phyloP scores from a whole-genome alignment of 805 yeast genomes.

The Lipomyces kockii region DNA sequence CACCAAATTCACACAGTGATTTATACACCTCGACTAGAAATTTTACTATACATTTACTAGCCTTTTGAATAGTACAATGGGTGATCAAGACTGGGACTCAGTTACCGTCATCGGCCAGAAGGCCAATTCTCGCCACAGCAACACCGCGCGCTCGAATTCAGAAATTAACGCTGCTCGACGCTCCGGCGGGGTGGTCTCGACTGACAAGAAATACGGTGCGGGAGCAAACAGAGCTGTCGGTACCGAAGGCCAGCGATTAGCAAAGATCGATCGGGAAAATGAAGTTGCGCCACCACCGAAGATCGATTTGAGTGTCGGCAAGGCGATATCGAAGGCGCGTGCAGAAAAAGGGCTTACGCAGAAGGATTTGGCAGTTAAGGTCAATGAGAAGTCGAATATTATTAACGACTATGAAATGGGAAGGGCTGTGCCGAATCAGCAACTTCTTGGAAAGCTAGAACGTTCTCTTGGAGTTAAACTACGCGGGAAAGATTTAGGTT shows the following conservation, averaged over 20 bases:
- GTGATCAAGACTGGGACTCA: slow-evolving; percentile 77
- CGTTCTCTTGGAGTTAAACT: slow-evolving; percentile 92
- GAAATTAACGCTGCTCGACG: slow-evolving; percentile 94
- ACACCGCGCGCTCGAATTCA: slow-evolving; percentile 76
- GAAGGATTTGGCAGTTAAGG: slow-evolving; percentile 93
- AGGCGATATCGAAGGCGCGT: slow-evolving; percentile 82
- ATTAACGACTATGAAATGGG: slow-evolving; percentile 97
- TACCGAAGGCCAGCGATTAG: slow-evolving; percentile 92
- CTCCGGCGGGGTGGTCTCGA: slow-evolving; percentile 83
- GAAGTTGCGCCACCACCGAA: slow-evolving; percentile 93
- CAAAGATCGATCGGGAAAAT: slow-evolving; percentile 90
- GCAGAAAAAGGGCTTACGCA: slow-evolving; percentile 87
- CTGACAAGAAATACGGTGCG: slow-evolving; percentile 87
- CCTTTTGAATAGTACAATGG: slow-evolving; percentile 6
- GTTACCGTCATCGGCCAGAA: slow-evolving; percentile 87
- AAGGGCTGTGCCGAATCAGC: slow-evolving; percentile 95
- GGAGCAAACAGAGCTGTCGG: slow-evolving; percentile 64
- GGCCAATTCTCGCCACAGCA: slow-evolving; percentile 78
- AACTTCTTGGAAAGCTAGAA: slow-evolving; percentile 87
- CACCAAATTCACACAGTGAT: neutral
- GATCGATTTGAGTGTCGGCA: slow-evolving; percentile 82
- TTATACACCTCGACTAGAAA: neutral
- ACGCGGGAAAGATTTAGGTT: slow-evolving; percentile 94
- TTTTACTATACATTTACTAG: neutral
- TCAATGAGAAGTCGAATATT: slow-evolving; percentile 94